Evolutionary conservation across 306 rosid species (phyloP).

Genomic region (Gillenia trifoliata): DNA sequence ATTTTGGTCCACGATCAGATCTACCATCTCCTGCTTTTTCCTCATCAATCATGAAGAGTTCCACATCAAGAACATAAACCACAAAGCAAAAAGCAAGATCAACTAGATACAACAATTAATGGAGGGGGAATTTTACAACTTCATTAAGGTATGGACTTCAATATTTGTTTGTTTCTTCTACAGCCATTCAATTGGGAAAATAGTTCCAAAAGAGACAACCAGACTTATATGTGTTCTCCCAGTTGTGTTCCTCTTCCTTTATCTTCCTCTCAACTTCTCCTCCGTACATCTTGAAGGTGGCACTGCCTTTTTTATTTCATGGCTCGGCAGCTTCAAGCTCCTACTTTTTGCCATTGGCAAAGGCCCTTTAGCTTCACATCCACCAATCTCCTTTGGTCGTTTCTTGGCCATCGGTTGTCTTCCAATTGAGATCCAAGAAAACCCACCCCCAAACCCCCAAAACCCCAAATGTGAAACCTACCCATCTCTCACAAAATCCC

Average conservation of each 20-base stretch:
- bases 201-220: constrained; percentile 4
- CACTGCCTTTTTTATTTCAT: constrained; percentile 20
- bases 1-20: background rate
- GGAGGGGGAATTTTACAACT: constrained; percentile 19
- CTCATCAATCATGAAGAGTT: background rate
- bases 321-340: constrained; percentile 34
- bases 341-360: constrained; percentile 20
- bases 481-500: too few relatives aligned
- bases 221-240: constrained; percentile 22
- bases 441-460: background rate
- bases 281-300: constrained; percentile 17
- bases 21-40: background rate
- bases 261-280: constrained; percentile 21
- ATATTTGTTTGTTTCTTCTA: constrained; percentile 4
- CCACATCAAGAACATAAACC: background rate
- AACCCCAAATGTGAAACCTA: too few relatives aligned
- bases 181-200: constrained; percentile 13
- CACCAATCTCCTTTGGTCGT: constrained; percentile 39
- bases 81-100: background rate
- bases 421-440: constrained; percentile 59
- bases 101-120: background rate
- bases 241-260: constrained; percentile 18
- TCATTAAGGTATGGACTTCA: constrained; percentile 15
- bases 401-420: constrained; percentile 50
- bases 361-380: constrained; percentile 29